These are phyloP conservation scores for Vitis rupestris DNA, from an alignment of 164 flowering plant genomes.

Conservation along the genomic window DNA sequence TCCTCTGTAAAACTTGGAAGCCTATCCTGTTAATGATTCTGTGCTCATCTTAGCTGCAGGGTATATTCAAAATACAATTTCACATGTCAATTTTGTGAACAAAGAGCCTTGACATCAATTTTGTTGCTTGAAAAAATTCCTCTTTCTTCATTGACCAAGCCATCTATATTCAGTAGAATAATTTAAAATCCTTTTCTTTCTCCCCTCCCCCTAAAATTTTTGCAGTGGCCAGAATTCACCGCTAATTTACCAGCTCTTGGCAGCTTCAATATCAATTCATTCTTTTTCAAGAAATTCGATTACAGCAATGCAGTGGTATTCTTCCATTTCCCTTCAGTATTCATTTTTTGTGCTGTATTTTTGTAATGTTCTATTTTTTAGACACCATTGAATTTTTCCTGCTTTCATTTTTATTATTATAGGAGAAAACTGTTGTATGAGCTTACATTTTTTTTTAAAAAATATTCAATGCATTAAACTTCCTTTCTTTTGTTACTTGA, in stretches of 20 bases:
- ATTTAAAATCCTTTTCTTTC: background rate
- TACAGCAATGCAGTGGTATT: conserved; percentile 77
- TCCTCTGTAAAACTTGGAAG: background rate
- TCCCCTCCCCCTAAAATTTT: conserved; percentile 12
- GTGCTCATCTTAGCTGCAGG: background rate
- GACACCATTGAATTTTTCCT: background rate
- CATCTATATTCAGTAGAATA: background rate
- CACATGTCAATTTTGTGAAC: background rate
- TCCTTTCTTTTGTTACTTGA: too few species aligned
- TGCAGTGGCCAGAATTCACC: conserved; percentile 86
- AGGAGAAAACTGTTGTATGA: background rate
- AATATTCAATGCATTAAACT: too few species aligned
- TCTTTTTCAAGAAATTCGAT: conserved; percentile 85
- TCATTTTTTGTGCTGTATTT: background rate
- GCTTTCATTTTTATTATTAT: background rate
- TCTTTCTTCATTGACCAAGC: background rate
- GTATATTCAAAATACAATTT: background rate
- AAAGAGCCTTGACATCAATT: background rate
- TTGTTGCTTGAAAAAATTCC: background rate
- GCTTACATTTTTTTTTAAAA: background rate
- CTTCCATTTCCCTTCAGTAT: conserved; percentile 12
- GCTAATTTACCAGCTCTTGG: conserved; percentile 60
- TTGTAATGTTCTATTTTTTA: background rate
- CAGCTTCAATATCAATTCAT: conserved; percentile 55
- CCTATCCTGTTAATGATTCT: background rate